A percentile compares a stretch with the other conserved stretches of the same genome.
Conservation (phyloP, 1,284 basidiomycete species). For the Rhodotorula sp. region DNA sequence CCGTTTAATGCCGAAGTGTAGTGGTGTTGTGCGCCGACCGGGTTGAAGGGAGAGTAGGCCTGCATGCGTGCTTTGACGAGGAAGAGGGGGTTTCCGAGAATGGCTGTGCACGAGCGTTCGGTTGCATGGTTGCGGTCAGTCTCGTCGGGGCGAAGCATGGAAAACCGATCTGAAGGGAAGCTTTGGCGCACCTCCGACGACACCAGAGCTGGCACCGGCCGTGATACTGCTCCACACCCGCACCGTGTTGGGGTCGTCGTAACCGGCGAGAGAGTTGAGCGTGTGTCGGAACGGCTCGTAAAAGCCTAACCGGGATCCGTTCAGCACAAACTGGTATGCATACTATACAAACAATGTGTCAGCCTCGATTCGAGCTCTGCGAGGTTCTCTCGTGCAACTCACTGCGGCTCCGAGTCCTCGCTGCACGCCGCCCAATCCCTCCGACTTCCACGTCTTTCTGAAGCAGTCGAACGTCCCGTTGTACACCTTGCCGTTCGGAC, state of each 20-base stretch:
- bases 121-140: conserved; percentile 1
- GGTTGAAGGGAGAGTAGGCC: conserved; percentile 88
- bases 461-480: conserved; percentile 83
- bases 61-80: conserved; percentile 97
- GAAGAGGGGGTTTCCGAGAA: conserved; percentile 90
- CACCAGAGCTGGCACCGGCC: conserved; percentile 84
- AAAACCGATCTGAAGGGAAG: too few species aligned
- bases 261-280: conserved; percentile 69
- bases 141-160: neutral
- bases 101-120: conserved; percentile 60
- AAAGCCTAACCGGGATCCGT: conserved; percentile 92
- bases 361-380: neutral
- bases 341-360: conserved; percentile 59
- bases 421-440: conserved; percentile 85
- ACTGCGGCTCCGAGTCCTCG: conserved; percentile 86
- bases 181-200: conserved; percentile 69
- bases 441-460: conserved; percentile 82
- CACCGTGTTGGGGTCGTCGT: conserved; percentile 72
- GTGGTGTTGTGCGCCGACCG: conserved; percentile 87
- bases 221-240: conserved; percentile 54
- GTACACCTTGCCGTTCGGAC: conserved; percentile 64
- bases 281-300: conserved; percentile 84
- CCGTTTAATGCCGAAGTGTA: conserved; percentile 84
- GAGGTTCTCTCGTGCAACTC: conserved; percentile 50
- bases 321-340: conserved; percentile 88